A percentile compares a stretch with the other conserved stretches of the same genome.
These are phyloP conservation scores for Phytopythium chamaehyphon DNA, from an alignment of 352 stramenopile genomes.

Conservation along the genomic window DNA sequence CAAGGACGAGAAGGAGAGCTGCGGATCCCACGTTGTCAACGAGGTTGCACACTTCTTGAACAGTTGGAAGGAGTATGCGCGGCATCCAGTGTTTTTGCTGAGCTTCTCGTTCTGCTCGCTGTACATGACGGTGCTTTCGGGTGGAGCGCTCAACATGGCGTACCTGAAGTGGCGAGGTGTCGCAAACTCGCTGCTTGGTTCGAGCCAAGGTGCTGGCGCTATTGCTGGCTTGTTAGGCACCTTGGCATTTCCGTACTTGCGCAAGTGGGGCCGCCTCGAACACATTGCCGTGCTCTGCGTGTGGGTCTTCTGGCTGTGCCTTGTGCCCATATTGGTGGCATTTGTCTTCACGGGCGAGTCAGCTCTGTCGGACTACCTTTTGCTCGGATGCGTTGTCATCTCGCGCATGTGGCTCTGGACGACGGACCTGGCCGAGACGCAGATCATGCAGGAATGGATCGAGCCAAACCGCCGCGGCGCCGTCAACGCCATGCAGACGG, in stretches of 20 bases:
- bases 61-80: conserved; percentile 41
- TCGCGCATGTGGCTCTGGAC: conserved; percentile 58
- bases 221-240: conserved; percentile 47
- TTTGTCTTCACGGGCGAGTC: conserved; percentile 45
- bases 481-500: conserved; percentile 68
- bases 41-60: conserved; percentile 22
- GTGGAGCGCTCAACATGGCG: conserved; percentile 42
- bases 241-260: conserved; percentile 35
- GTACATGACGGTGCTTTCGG: conserved; percentile 57
- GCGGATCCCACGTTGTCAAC: conserved; percentile 8
- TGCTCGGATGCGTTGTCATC: conserved; percentile 43
- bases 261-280: conserved; percentile 27
- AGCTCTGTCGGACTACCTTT: conserved; percentile 43
- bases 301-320: conserved; percentile 59
- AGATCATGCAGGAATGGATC: conserved; percentile 75
- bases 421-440: conserved; percentile 52
- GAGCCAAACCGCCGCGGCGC: conserved; percentile 36
- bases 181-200: conserved; percentile 39
- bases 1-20: conserved; percentile 10
- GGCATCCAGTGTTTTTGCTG: conserved; percentile 50
- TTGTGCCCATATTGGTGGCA: conserved; percentile 29
- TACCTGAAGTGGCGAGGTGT: conserved; percentile 66
- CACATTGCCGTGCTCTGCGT: conserved; percentile 45
- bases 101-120: conserved; percentile 50
- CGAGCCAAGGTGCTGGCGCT: conserved; percentile 36